These are phyloP conservation scores for Salinomyces thailandicus DNA, from an alignment of 2,329 filamentous ascomycete species.

Conservation along the genomic window DNA sequence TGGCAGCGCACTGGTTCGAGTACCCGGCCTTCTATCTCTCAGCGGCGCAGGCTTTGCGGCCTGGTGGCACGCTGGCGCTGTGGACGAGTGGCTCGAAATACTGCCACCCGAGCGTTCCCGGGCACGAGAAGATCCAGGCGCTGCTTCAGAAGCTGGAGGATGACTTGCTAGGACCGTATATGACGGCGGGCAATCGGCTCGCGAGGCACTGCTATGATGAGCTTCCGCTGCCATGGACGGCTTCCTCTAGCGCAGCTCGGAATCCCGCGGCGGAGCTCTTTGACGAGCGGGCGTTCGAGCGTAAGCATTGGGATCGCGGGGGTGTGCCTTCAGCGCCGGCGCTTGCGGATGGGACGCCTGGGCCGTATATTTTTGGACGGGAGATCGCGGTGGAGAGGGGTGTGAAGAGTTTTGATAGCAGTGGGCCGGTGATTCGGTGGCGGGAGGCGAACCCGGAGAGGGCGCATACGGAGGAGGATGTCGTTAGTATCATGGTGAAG, in stretches of 20 bases:
- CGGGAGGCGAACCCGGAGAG: conserved; percentile 34
- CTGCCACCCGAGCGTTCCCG: conserved; percentile 29
- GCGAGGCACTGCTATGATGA: conserved; percentile 32
- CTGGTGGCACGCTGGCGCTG: conserved; percentile 45
- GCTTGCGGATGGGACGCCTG: conserved; percentile 9
- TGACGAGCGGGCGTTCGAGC: conserved; percentile 29
- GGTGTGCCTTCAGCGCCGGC: conserved; percentile 14
- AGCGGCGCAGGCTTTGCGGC: conserved; percentile 39
- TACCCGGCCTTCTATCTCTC: conserved; percentile 41
- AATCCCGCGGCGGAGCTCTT: conserved; percentile 24
- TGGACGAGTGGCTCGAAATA: conserved; percentile 33
- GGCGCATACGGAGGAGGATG: conserved; percentile 32
- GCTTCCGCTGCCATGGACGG: conserved; percentile 42
- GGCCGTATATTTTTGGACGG: conserved; percentile 14
- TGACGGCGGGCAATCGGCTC: conserved; percentile 35
- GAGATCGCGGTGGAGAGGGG: conserved; percentile 25
- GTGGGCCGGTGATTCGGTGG: conserved; percentile 36
- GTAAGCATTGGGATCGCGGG: conserved; percentile 35
- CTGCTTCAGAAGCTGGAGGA: conserved; percentile 31
- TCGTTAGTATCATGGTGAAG: conserved; percentile 22
- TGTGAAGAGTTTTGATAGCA: conserved; percentile 27
- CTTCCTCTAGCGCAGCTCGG: no score
- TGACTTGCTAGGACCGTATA: conserved; percentile 29
- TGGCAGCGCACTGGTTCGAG: conserved; percentile 46
- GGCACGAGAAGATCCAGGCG: conserved; percentile 33